Evolutionary conservation across 169 alveolate species (phyloP), one percentile per base, ranked within the genome.

Genomic region (Plasmodium inui): DNA sequence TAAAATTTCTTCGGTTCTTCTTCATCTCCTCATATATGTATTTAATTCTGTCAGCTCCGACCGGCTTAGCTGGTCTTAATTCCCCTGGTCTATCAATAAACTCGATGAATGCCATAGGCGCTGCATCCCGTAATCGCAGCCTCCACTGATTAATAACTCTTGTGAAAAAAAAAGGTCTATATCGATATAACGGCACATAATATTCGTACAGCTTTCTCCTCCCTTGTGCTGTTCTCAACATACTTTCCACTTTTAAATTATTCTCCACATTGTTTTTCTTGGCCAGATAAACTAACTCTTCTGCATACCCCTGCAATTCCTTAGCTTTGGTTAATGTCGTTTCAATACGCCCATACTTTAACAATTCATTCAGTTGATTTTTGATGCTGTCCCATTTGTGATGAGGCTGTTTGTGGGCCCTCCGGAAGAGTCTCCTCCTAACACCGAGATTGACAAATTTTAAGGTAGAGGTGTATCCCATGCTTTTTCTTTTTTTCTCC

Each of bases 231-330:
- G 98, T 96, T 61, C 97, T 74, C 50, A 97, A 70, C 92, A 97
- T 95, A 78, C 98, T 95, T 93, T 97, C 98, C 44, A 97, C 98
- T 5, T 94, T 74, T 39, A 96, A 81, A 94, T 95, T 96, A 53
- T 96, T 93, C 41, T 95, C 95, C 28, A 46, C 79, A 17, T 39
- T 85, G 95, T 98, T 96, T 73, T 92, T 94, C 83, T 97, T 97
- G 3, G 98, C 98, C 41, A 96, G 96, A 81, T 89, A 96, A 1
- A 97, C 91, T 81, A 97, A 84, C 82, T 97, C 98, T 79, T 97
- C 98, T 12, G 98, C 98, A 83, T 96, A 97, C 70, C 97, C 98
- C 94, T 97, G 98, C 39, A 97, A 92, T 84, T 97, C 98, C 83
- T 97, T 97, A 9, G 98, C 98, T 34, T 97, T 92, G 1, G 98